Conservation (phyloP, 2,329 filamentous ascomycete species). For the Cladobotryum mycophilum region DNA sequence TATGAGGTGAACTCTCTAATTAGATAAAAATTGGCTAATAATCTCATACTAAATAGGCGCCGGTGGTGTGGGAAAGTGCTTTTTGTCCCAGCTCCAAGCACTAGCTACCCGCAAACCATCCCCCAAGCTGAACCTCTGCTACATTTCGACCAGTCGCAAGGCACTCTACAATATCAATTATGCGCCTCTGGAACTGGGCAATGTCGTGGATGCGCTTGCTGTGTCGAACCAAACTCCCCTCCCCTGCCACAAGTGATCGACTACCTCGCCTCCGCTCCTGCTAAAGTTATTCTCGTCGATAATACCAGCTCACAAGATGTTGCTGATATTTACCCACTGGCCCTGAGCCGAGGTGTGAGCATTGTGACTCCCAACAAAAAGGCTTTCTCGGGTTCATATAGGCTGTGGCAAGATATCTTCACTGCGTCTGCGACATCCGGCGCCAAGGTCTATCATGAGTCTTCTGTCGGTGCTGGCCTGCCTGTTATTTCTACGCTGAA, state of each 20-base stretch:
- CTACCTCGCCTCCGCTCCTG: constrained; percentile 71
- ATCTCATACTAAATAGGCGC: constrained; percentile 53
- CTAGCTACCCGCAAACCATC: constrained; percentile 61
- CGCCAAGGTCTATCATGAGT: constrained; percentile 90
- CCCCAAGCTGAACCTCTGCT: constrained; percentile 69
- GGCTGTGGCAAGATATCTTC: constrained; percentile 86
- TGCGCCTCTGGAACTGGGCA: constrained; percentile 56
- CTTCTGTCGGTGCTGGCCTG: constrained; percentile 85
- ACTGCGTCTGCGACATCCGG: constrained; percentile 60
- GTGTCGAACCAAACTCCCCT: constrained; percentile 60
- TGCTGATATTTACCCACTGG: constrained; percentile 73
- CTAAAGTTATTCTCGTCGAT: constrained; percentile 80
- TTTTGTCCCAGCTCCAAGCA: constrained; percentile 72
- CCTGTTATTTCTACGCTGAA: constrained; percentile 90
- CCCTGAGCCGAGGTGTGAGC: constrained; percentile 75
- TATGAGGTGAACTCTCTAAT: constrained; percentile 18
- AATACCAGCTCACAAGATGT: constrained; percentile 90
- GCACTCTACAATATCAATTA: constrained; percentile 71
- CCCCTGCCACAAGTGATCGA: constrained; percentile 64
- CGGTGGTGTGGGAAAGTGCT: constrained; percentile 88
- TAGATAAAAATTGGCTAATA: constrained; percentile 13
- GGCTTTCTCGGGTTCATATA: constrained; percentile 77
- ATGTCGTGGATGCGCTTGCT: constrained; percentile 56
- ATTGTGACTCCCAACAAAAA: constrained; percentile 99
- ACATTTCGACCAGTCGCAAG: constrained; percentile 80